Base-by-base conservation (phyloP, 306 rosid species). In the Albizia julibrissin region DNA sequence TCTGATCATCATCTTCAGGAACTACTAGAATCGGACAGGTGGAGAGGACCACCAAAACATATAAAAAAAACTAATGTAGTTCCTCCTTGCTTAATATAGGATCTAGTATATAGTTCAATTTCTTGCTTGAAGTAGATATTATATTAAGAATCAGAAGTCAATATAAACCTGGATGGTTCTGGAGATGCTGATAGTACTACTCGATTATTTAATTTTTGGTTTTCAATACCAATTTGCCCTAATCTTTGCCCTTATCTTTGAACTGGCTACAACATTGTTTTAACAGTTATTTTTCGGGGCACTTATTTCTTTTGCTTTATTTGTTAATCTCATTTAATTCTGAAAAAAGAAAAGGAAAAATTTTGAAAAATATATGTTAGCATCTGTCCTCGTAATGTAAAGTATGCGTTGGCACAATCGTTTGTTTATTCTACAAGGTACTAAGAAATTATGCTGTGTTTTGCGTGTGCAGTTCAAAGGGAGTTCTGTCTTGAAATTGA, bases 21-120 rank as follows among this genome's bases (percentile, higher is more conserved):
- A 75, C 83, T 89, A 91, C 85, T 88, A 91, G 99, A 79, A 86
- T 88, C 76, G 98, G 97, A 44, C 98, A 93, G 78, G 94, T 95
- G 54, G 90, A 89, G 70, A 89, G 98, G 84, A 89, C 92, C 61
- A 95, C 98, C n/a, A n/a, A n/a, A n/a, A n/a, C n/a, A n/a, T n/a
- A n/a, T n/a, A 5, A 88, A 89, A 70, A 97, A 95, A 82, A 92
- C 97, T 14, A 87, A 92, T 79, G 99, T 95, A 6, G 16, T 95
- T 95, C 3, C 31, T 29, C 31, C 31, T 3, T 29, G 1, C 31
- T 29, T 29, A 29, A 29, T 29, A 29, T 65, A 95, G 93, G 68
- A 85, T 95, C 31, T 29, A 29, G 31, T 29, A 29, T 29, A 29
- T 3, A 29, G 31, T 29, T 29, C 31, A 29, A 29, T 29, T 29